Base-by-base conservation (phyloP, 345 rosid species). In the Populus alba region DNA sequence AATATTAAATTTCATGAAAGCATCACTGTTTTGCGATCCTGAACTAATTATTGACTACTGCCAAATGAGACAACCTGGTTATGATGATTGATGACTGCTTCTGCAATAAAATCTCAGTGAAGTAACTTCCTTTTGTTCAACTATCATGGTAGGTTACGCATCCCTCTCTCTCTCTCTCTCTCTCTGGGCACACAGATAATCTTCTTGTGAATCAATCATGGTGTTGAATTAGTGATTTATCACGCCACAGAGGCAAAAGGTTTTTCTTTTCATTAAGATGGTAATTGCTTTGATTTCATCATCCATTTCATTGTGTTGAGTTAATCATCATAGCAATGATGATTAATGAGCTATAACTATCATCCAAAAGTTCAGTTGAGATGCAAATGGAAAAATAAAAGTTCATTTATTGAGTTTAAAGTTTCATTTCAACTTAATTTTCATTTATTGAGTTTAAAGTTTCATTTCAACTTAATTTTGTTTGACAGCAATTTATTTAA, bases 31-130 rank as follows among this genome's bases (percentile, higher is more conserved):
- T 27, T 27, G 27, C 27, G 27, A 27, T 27, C 27, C 80, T 78
- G 88, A 77, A 83, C 80, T 77, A 37, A 74, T 33, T 33, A 33
- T 4, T 69, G 47, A 68, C 71, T 78, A 6, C 62, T 72, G 47
- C 25, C 71, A 51, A 79, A 66, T 25, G 63, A 79, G 85, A 83
- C 83, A 82, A 83, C 74, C 35, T 73, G 53, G 68, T 72, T 67
- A 75, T 81, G 70, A 84, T 83, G 68, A 45, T 67, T 62, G 15
- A 49, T 62, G 68, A 74, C 35, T 63, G 49, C 13, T 3, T 12
- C 29, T 66, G 61, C 47, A 66, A 69, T n/a, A 33, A 75, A 77
- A 63, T 66, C 74, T 68, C 78, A 79, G 75, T 75, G 71, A 77
- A 82, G 57, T 23, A 75, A 49, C 75, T 39, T 43, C 2, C 23